Percentiles rank a stretch among this genome's conserved stretches.
Conservation (phyloP, 2,329 filamentous ascomycete species). For the Esteya vermicola region DNA sequence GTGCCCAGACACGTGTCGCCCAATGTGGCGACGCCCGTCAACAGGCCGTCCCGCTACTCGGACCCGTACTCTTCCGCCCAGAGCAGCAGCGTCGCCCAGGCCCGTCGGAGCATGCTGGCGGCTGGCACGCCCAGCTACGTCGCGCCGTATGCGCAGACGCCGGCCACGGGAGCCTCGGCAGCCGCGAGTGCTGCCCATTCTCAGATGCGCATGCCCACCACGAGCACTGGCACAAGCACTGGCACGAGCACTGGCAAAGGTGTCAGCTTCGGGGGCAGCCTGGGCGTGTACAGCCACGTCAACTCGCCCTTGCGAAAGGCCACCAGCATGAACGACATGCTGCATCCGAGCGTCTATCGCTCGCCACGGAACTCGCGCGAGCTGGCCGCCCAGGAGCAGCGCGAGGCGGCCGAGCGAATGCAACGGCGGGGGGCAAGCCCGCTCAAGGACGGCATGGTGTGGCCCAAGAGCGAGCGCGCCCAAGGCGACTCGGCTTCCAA, state of each 20-base stretch:
- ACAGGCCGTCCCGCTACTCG: slow-evolving; percentile 12
- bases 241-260: slow-evolving; percentile 1
- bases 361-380: slow-evolving; percentile 47
- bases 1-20: slow-evolving; percentile 21
- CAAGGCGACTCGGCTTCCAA: slow-evolving; percentile 11
- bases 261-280: slow-evolving; percentile 48
- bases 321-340: slow-evolving; percentile 44
- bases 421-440: slow-evolving; percentile 25
- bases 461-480: background rate
- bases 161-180: too few relatives aligned
- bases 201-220: background rate
- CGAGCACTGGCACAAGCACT: slow-evolving; percentile 9
- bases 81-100: slow-evolving; percentile 2
- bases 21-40: slow-evolving; percentile 28
- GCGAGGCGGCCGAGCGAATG: slow-evolving; percentile 18
- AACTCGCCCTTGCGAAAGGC: slow-evolving; percentile 76
- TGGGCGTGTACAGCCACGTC: slow-evolving; percentile 68
- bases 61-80: slow-evolving; percentile 19
- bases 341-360: slow-evolving; percentile 21
- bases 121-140: slow-evolving; percentile 1
- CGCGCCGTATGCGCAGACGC: too few relatives aligned
- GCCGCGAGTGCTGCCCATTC: too few relatives aligned
- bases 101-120: slow-evolving; percentile 11
- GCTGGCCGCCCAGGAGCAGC: slow-evolving; percentile 45
- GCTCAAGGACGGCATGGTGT: slow-evolving; percentile 19